phyloP scores from a whole-genome alignment of 345 rosid species.

The Citrus glauca region DNA sequence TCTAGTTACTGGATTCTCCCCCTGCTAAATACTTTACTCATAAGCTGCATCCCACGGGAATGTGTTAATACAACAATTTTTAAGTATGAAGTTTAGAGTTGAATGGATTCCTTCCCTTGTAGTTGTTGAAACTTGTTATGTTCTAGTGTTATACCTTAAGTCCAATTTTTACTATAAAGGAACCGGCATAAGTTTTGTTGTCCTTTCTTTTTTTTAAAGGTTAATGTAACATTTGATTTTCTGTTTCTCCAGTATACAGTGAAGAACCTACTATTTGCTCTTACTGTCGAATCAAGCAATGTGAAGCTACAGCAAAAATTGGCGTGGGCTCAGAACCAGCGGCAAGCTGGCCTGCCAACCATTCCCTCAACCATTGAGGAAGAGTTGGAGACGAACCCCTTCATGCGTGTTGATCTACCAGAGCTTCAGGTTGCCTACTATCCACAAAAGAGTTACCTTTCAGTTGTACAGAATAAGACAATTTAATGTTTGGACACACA shows the following conservation, averaged over 20 bases:
- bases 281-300: constrained; percentile 72
- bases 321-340: constrained; percentile 77
- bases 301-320: constrained; percentile 64
- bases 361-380: constrained; percentile 87
- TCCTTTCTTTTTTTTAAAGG: not conserved
- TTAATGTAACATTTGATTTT: not conserved
- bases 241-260: constrained; percentile 65
- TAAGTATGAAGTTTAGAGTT: not conserved
- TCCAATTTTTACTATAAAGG: not conserved
- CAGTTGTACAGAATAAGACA: not conserved
- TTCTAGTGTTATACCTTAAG: not conserved
- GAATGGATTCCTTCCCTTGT: not conserved
- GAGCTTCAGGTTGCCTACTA: constrained; percentile 45
- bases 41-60: not conserved
- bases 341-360: constrained; percentile 64
- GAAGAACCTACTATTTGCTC: constrained; percentile 87
- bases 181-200: not conserved
- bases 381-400: constrained; percentile 83
- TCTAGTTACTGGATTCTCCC: not conserved
- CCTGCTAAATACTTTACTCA: not conserved
- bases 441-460: not conserved
- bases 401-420: constrained; percentile 68
- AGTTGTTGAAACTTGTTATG: not conserved
- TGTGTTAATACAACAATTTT: not conserved
- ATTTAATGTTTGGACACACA: not conserved